Percentiles rank a stretch among this genome's conserved stretches.
Evolutionary conservation across 495 filamentous ascomycete species (phyloP).

Genomic region (Penicillium samsonianum): DNA sequence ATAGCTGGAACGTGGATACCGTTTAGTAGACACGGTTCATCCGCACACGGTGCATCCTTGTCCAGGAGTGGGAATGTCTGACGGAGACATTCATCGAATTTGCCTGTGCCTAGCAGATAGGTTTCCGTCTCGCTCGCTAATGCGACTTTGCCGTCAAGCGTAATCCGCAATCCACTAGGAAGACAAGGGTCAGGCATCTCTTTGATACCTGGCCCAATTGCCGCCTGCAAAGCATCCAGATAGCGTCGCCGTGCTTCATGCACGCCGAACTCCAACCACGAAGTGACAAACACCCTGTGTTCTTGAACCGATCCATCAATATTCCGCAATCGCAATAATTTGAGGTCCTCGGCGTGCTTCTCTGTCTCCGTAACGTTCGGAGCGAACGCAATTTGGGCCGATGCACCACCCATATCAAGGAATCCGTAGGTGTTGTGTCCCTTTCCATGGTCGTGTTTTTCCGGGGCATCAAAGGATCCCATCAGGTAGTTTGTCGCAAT

Average conservation of each 20-base stretch:
- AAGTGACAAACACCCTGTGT: conserved; percentile 89
- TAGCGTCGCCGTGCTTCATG: conserved; percentile 86
- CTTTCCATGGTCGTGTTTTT: conserved; percentile 74
- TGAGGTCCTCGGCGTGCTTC: conserved; percentile 89
- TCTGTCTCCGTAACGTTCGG: conserved; percentile 88
- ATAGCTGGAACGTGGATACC: conserved; percentile 92
- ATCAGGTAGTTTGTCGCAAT: conserved; percentile 96
- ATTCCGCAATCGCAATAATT: conserved; percentile 77
- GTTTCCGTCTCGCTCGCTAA: conserved; percentile 35
- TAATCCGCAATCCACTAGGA: conserved; percentile 70
- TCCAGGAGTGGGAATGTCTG: conserved; percentile 84
- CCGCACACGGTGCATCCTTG: conserved; percentile 81
- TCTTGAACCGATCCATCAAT: conserved; percentile 75
- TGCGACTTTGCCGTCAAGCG: conserved; percentile 56
- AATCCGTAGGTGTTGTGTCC: conserved; percentile 97
- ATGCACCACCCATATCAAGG: conserved; percentile 97
- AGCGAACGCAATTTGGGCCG: conserved; percentile 95
- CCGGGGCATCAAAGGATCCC: conserved; percentile 85
- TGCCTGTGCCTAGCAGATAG: conserved; percentile 75
- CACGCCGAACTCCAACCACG: conserved; percentile 95
- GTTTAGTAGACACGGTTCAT: conserved; percentile 83
- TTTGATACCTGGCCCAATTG: conserved; percentile 49
- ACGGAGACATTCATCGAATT: conserved; percentile 81
- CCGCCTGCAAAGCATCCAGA: conserved; percentile 65
- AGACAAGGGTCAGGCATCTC: conserved; percentile 93